Conservation (phyloP, 805 yeast genomes). For the Yamadazyma sp. region DNA sequence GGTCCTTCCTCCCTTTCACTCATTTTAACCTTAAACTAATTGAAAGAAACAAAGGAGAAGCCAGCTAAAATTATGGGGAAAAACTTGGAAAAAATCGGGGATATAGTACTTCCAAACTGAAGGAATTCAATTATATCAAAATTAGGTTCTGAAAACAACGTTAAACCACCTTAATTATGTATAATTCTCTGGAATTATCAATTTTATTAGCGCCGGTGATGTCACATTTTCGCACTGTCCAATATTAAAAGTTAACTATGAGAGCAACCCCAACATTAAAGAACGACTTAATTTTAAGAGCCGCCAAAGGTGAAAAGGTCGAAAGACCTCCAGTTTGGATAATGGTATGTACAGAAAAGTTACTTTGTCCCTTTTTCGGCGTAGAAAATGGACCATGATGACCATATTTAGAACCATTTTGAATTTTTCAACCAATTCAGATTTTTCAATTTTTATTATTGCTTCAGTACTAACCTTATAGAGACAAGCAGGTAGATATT, state of each 20-base stretch:
- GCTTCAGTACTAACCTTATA: slow-evolving; percentile 13
- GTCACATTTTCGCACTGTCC: too few relatives aligned
- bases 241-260: too few relatives aligned
- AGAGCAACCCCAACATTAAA: slow-evolving; percentile 77
- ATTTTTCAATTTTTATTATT: background rate
- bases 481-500: slow-evolving; percentile 95
- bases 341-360: slow-evolving; percentile 50
- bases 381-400: background rate
- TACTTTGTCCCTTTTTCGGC: background rate
- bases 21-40: slow-evolving; percentile 4
- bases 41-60: background rate
- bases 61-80: too few relatives aligned
- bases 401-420: too few relatives aligned
- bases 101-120: too few relatives aligned
- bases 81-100: too few relatives aligned
- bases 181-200: too few relatives aligned
- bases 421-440: too few relatives aligned
- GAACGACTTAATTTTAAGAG: slow-evolving; percentile 88
- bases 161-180: too few relatives aligned
- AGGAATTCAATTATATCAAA: too few relatives aligned
- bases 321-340: slow-evolving; percentile 99
- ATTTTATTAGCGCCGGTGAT: too few relatives aligned
- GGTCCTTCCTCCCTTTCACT: slow-evolving; percentile 10
- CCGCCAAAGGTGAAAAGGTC: slow-evolving; percentile 85
- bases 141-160: too few relatives aligned